Evolutionary conservation across 768 basidiomycete species (phyloP).

Genomic region (Naganishia vaughanmartiniae): DNA sequence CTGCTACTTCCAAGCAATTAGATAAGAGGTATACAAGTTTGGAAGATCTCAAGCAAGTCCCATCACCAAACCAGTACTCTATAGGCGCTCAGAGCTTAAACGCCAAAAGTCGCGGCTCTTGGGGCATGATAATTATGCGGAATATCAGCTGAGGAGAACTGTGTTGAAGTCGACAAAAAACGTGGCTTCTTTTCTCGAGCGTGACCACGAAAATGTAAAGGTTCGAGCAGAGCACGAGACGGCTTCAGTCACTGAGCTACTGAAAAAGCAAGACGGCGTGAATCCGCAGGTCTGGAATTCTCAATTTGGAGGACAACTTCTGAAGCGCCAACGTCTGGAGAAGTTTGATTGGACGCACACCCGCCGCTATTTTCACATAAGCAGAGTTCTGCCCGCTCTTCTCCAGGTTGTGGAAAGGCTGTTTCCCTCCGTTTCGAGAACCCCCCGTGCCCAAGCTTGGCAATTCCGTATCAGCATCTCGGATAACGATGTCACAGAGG

Average conservation of each 20-base stretch:
- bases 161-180: background rate
- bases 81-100: too few relatives aligned
- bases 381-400: constrained; percentile 1
- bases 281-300: background rate
- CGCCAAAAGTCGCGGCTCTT: background rate
- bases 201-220: background rate
- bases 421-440: constrained; percentile 1
- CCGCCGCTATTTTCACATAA: background rate
- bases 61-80: background rate
- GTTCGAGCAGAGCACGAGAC: background rate
- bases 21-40: constrained; percentile 3
- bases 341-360: background rate
- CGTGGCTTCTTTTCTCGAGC: background rate
- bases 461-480: background rate
- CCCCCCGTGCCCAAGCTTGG: background rate
- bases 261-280: background rate
- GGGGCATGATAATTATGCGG: background rate
- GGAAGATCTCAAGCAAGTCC: background rate
- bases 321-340: background rate
- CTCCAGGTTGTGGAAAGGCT: background rate
- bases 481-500: background rate
- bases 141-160: background rate
- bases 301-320: background rate
- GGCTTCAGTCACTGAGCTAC: background rate
- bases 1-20: background rate